These are phyloP conservation scores for Glycine latifolia DNA, from an alignment of 306 rosid genomes.

Conservation along the genomic window DNA sequence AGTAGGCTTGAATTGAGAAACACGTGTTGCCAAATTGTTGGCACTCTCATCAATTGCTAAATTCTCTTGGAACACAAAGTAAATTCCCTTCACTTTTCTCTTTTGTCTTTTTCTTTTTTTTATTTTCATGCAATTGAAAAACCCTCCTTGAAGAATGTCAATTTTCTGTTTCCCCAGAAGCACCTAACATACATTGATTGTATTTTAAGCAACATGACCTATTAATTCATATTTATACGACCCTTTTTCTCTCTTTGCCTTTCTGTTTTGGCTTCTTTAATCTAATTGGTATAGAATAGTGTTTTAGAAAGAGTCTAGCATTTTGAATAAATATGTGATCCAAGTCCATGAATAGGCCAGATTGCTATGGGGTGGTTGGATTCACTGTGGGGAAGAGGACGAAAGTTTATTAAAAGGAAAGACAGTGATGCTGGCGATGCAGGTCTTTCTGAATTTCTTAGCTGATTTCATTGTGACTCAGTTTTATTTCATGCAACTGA, in stretches of 20 bases:
- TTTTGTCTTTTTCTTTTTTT: conserved; percentile 36
- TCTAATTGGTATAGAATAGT: conserved; percentile 2
- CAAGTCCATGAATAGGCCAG: conserved; percentile 43
- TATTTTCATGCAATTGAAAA: background rate
- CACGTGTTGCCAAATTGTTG: conserved; percentile 46
- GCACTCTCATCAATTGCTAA: conserved; percentile 8
- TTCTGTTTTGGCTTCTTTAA: conserved; percentile 15
- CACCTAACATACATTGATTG: conserved; percentile 39
- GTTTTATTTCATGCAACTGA: conserved; percentile 7
- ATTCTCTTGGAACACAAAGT: conserved; percentile 31
- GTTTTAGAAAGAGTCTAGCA: background rate
- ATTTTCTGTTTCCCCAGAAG: background rate
- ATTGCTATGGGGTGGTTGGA: conserved; percentile 70
- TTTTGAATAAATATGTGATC: conserved; percentile 53
- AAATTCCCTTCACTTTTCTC: conserved; percentile 37
- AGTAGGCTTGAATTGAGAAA: conserved; percentile 1
- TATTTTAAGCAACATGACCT: conserved; percentile 45
- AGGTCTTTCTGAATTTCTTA: conserved; percentile 54
- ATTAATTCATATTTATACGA: conserved; percentile 21
- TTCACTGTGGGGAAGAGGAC: conserved; percentile 58
- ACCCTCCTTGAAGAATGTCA: conserved; percentile 44
- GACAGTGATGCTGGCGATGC: conserved; percentile 98
- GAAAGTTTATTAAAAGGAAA: conserved; percentile 73
- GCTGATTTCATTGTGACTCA: background rate
- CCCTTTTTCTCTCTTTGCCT: conserved; percentile 14